Conservation (phyloP, 2,329 filamentous ascomycete species). For the Colletotrichum gigasporum region DNA sequence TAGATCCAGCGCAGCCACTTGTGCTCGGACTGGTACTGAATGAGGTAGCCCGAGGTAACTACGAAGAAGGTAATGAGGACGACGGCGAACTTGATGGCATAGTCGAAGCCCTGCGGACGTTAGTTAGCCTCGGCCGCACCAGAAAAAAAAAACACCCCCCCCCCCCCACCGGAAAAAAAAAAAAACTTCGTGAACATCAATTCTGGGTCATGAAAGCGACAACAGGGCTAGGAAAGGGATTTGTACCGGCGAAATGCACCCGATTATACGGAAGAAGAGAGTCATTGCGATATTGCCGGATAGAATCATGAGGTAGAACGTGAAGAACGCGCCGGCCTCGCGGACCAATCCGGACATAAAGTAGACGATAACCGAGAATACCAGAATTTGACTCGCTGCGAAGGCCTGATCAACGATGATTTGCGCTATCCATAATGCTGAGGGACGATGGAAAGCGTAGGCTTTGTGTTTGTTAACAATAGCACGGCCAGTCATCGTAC, state of each 20-base stretch:
- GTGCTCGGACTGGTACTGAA: conserved; percentile 79
- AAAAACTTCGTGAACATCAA: too few relatives aligned
- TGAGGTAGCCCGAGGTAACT: conserved; percentile 83
- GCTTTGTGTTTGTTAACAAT: conserved; percentile 87
- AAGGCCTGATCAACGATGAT: conserved; percentile 83
- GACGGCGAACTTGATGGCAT: conserved; percentile 84
- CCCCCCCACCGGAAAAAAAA: too few relatives aligned
- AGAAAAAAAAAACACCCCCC: too few relatives aligned
- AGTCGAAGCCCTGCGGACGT: conserved; percentile 82
- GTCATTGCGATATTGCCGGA: conserved; percentile 78
- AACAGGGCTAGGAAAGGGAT: too few relatives aligned
- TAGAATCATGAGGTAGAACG: conserved; percentile 76
- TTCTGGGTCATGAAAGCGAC: too few relatives aligned
- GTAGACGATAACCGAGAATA: conserved; percentile 81
- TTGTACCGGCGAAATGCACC: conserved; percentile 59
- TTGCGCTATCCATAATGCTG: conserved; percentile 84
- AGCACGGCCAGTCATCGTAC: conserved; percentile 78
- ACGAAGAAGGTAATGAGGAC: conserved; percentile 85
- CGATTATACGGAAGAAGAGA: conserved; percentile 79
- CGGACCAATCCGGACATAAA: conserved; percentile 78
- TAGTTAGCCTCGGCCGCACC: too few relatives aligned
- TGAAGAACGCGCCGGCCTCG: conserved; percentile 82
- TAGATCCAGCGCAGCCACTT: conserved; percentile 84
- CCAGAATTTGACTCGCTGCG: conserved; percentile 72
- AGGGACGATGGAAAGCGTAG: conserved; percentile 85